Evolutionary conservation across 1,284 basidiomycete species (phyloP), one percentile per base, ranked within the genome.

Genomic region (Ustilago loliicola): DNA sequence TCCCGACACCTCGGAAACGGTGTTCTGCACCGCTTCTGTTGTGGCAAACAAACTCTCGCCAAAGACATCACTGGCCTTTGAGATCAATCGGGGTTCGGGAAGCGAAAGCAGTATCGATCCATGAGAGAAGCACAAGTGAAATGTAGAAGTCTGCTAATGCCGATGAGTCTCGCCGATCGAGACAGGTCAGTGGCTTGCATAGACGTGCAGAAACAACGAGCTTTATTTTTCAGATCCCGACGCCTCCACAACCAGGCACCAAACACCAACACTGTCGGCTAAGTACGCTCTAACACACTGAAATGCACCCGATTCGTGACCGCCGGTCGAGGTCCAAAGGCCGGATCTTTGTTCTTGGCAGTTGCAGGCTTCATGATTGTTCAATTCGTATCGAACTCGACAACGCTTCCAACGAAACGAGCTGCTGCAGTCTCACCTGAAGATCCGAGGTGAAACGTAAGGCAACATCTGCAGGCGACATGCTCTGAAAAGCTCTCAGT

Each of bases 151-250:
- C 59, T 63, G 61, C 57, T 40, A 0, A 27, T 50, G 25, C 55
- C 63, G 68, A 71, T 71, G 68, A 42, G 38, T n/a, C 47, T 42
- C 58, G 58, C 59, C 62, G 68, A 71, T 71, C 68, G 68, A 71
- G 68, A 61, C 62, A 56, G 58, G 48, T 27, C 32, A n/a, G 25
- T 30, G 25, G 25, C 10, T n/a, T 34, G 58, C 47, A 52, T 51
- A 17, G 27, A 63, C 66, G 42, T 69, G 61, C 66, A 69, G 34
- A 50, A 32, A 48, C 21, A 59, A 29, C 38, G 27, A 57, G 38
- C 27, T 57, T 30, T 45, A 42, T 40, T 60, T 38, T 60, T 50
- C 48, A 27, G 47, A 51, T 40, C 45, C 48, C 30, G 34, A 60
- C 6, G 34, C 51, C 51, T 53, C 51, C 30, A 53, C 51, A 50